Conservation (phyloP, 768 basidiomycete species). For the Kwoniella heveanensis region DNA sequence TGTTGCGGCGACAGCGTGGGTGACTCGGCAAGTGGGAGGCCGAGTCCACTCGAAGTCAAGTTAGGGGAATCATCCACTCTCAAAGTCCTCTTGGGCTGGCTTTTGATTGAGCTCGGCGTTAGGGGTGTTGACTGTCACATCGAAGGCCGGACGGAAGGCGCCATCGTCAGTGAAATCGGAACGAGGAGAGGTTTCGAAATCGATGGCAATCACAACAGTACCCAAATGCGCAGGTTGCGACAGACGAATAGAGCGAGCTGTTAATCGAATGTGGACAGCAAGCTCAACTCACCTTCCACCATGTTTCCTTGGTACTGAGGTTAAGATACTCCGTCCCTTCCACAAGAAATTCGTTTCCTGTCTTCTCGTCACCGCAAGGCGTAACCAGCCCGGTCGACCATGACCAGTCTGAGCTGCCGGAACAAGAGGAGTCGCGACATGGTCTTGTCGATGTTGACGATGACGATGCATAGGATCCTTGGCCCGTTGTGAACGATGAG, state of each 20-base stretch:
- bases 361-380: conserved; percentile 8
- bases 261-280: too few relatives aligned
- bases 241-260: too few relatives aligned
- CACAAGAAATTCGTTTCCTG: not conserved
- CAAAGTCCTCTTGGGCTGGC: not conserved
- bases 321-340: conserved; percentile 9
- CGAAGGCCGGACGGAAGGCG: too few relatives aligned
- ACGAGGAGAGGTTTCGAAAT: too few relatives aligned
- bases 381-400: conserved; percentile 7
- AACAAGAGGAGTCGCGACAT: conserved; percentile 8
- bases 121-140: not conserved
- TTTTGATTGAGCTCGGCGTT: not conserved
- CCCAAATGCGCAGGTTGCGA: too few relatives aligned
- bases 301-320: conserved; percentile 8
- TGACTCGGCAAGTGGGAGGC: not conserved
- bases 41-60: not conserved
- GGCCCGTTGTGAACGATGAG: conserved; percentile 2
- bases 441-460: conserved; percentile 9
- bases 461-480: not conserved
- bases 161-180: too few relatives aligned
- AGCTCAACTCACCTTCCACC: conserved; percentile 21
- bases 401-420: conserved; percentile 2
- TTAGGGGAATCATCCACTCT: not conserved
- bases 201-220: too few relatives aligned
- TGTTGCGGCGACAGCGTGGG: not conserved